Base-by-base conservation (phyloP, 2,329 filamentous ascomycete genomes). In the Neurospora crassa region DNA sequence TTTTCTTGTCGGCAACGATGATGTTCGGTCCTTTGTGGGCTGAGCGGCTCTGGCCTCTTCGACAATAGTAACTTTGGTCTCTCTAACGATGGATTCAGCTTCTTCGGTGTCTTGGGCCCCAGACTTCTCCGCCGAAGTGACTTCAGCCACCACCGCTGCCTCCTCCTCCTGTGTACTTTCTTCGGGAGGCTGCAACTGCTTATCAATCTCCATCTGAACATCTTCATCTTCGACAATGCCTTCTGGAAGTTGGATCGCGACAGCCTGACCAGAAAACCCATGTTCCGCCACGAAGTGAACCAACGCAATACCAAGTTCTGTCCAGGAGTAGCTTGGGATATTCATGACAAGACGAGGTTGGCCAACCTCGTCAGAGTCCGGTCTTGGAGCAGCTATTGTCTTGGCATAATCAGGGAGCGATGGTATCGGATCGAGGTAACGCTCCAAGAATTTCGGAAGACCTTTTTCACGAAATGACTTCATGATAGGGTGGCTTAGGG, bases 401-500 rank as follows among this genome's bases (percentile, higher is more conserved):
- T 78, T 80, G 2, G 84, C 85, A 1, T 84, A 84, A 70, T 90
- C 81, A 0, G 88, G 88, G 0, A 91, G 81, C 77, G 88, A 90
- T 1, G 88, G 84, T n/a, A 90, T 84, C 0, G 88, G 88, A 70
- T 91, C 89, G 20, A 90, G 79, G 69, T 86, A 84, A 40, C 85
- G 85, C 73, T 83, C 84, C 37, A 91, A 80, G 16, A 83, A 78
- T 1, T 79, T 74, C 0, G 87, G 84, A 79, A 91, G 83, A 45
- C 83, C 80, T 70, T 83, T 85, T 70, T 84, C 84, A 0, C 84
- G 71, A 78, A 86, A 91, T 0, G 88, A 87, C 1, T 79, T 81
- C 85, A 91, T 87, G 43, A 85, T 82, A 0, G 89, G 89, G 75
- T 91, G 89, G 2, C 85, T 86, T 40, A 90, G 76, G 5, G 88